These are phyloP conservation scores for Porosira glacialis DNA, from an alignment of 352 stramenopile species.

Conservation along the genomic window DNA sequence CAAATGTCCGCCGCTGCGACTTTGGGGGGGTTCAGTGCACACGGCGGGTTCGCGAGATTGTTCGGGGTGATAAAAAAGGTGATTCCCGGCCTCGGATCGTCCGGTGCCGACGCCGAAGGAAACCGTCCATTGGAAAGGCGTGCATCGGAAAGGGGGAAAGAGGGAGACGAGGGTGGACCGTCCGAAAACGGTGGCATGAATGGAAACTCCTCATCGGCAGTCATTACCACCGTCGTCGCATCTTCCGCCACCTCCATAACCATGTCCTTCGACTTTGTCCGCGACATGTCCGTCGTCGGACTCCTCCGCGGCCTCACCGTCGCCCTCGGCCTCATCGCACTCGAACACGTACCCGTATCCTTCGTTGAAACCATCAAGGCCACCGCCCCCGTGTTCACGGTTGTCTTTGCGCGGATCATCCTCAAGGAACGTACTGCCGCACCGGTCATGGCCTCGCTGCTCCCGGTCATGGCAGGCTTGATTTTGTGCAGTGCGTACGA, in stretches of 20 bases:
- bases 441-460: constrained; percentile 84
- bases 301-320: constrained; percentile 85
- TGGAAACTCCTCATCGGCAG: too few species aligned
- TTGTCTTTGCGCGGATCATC: constrained; percentile 84
- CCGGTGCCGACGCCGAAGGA: too few species aligned
- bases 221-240: too few species aligned
- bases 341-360: constrained; percentile 89
- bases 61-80: too few species aligned
- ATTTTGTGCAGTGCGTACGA: constrained; percentile 86
- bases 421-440: constrained; percentile 83
- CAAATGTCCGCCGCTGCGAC: constrained; percentile 52
- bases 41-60: constrained; percentile 29
- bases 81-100: too few species aligned
- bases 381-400: constrained; percentile 87
- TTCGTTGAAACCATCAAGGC: constrained; percentile 90
- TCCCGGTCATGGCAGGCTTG: constrained; percentile 85
- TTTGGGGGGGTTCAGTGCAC: constrained; percentile 40
- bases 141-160: too few species aligned
- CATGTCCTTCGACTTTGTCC: constrained; percentile 27
- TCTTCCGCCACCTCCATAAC: too few species aligned
- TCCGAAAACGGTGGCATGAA: too few species aligned
- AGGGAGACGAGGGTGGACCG: too few species aligned
- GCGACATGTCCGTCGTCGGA: constrained; percentile 53
- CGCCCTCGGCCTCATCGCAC: constrained; percentile 85
- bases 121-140: too few species aligned